These are phyloP conservation scores for Podosphaera fusca DNA, from an alignment of 2,329 filamentous ascomycete species.

Conservation along the genomic window DNA sequence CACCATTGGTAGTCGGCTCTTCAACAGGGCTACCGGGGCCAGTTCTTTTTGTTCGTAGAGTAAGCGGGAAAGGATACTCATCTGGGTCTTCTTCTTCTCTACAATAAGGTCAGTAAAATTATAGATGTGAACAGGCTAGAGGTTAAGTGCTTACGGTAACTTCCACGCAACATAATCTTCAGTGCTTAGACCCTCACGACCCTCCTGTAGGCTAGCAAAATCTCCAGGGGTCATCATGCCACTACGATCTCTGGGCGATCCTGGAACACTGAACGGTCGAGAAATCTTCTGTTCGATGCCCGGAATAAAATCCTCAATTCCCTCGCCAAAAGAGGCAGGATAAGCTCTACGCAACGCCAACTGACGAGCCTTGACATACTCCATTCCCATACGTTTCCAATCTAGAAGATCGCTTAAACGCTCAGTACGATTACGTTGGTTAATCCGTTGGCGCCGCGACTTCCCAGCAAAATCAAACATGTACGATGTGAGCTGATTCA, in stretches of 20 bases:
- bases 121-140: not conserved
- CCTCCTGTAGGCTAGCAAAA: conserved; percentile 89
- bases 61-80: conserved; percentile 49
- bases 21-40: conserved; percentile 14
- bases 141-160: conserved; percentile 52
- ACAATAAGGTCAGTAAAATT: conserved; percentile 7
- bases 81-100: conserved; percentile 88
- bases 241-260: conserved; percentile 68
- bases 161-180: conserved; percentile 99
- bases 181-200: conserved; percentile 73
- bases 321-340: conserved; percentile 56
- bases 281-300: conserved; percentile 90
- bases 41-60: conserved; percentile 26
- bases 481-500: conserved; percentile 75
- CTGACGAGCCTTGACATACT: conserved; percentile 94
- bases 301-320: conserved; percentile 76
- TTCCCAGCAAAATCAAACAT: conserved; percentile 93
- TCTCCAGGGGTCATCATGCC: conserved; percentile 99
- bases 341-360: conserved; percentile 80
- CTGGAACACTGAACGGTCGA: conserved; percentile 77
- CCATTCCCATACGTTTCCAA: conserved; percentile 99
- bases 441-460: conserved; percentile 89
- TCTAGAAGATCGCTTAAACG: conserved; percentile 83
- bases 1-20: conserved; percentile 11
- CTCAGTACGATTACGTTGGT: conserved; percentile 93